A percentile compares a stretch with the other conserved stretches of the same genome.
Conservation (phyloP, 2,329 filamentous ascomycete genomes). For the Penicillium expansum region DNA sequence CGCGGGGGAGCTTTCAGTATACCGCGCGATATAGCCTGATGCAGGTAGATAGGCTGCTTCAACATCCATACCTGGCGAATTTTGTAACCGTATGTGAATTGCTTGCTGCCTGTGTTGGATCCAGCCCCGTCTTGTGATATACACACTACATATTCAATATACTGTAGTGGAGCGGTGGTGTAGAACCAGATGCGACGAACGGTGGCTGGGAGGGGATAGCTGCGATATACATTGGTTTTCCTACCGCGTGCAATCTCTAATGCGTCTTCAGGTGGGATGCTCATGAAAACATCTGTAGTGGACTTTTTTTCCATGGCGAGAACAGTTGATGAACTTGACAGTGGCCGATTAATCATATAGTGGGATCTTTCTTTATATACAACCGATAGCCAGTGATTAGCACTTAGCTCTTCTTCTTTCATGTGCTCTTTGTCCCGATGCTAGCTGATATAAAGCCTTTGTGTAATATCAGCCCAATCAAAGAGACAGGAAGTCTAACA, state of each 20-base stretch:
- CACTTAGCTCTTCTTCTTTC: background rate
- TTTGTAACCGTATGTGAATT: background rate
- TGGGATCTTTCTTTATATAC: background rate
- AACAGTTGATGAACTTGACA: too few relatives aligned
- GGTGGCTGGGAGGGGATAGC: background rate
- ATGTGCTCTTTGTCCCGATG: background rate
- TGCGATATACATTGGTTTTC: background rate
- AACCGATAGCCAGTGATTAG: background rate
- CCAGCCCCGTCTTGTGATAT: background rate
- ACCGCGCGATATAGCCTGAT: background rate
- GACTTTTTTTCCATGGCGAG: background rate
- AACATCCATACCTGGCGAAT: slow-evolving; percentile 4
- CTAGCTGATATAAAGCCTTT: background rate
- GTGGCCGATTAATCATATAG: too few relatives aligned
- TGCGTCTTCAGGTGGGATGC: background rate
- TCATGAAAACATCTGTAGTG: background rate
- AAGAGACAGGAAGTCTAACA: background rate
- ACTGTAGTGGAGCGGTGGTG: background rate
- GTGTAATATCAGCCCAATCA: background rate
- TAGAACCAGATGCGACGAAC: slow-evolving; percentile 3
- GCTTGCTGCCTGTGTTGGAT: background rate
- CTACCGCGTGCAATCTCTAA: background rate
- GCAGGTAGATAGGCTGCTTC: background rate
- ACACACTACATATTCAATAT: slow-evolving; percentile 1
- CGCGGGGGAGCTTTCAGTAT: background rate